A percentile compares a stretch with the other conserved stretches of the same genome.
These are phyloP conservation scores for Eucommia ulmoides DNA, from an alignment of 257 asterid species.

Conservation along the genomic window DNA sequence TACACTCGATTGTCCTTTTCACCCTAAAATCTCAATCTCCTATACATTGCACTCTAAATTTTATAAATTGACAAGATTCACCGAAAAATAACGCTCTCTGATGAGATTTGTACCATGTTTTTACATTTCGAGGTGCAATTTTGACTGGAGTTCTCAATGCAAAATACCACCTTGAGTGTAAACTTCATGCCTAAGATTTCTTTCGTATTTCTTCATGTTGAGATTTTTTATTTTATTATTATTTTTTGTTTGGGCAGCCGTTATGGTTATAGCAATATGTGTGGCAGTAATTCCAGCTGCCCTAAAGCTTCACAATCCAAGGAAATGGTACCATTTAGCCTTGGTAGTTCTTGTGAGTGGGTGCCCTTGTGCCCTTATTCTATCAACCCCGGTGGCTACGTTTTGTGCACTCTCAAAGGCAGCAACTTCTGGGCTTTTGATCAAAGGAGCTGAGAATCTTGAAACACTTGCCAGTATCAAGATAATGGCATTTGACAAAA, in stretches of 20 bases:
- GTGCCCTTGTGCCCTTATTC: slow-evolving; percentile 83
- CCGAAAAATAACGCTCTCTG: too few relatives aligned
- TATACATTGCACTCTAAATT: too few relatives aligned
- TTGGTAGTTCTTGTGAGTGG: slow-evolving; percentile 75
- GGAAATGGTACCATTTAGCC: slow-evolving; percentile 62
- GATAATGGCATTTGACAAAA: slow-evolving; percentile 82
- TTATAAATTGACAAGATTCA: too few relatives aligned
- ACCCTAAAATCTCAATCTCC: too few relatives aligned
- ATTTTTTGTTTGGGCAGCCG: slow-evolving; percentile 24
- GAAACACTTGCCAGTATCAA: slow-evolving; percentile 60
- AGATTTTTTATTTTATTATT: not conserved
- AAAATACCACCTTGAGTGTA: too few relatives aligned
- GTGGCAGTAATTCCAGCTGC: slow-evolving; percentile 53
- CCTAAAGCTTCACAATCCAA: slow-evolving; percentile 30
- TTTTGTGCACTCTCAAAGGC: slow-evolving; percentile 80
- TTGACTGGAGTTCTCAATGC: too few relatives aligned
- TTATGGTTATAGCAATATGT: slow-evolving; percentile 36
- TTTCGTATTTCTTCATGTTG: too few relatives aligned
- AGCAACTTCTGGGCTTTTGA: slow-evolving; percentile 64
- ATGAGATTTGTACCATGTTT: too few relatives aligned
- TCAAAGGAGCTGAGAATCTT: slow-evolving; percentile 70
- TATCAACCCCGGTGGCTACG: slow-evolving; percentile 88
- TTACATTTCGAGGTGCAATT: too few relatives aligned
- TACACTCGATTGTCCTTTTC: too few relatives aligned
- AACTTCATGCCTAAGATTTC: too few relatives aligned